Evolutionary conservation across 2,329 filamentous ascomycete species (phyloP).

Genomic region (Sporothrix brasiliensis): DNA sequence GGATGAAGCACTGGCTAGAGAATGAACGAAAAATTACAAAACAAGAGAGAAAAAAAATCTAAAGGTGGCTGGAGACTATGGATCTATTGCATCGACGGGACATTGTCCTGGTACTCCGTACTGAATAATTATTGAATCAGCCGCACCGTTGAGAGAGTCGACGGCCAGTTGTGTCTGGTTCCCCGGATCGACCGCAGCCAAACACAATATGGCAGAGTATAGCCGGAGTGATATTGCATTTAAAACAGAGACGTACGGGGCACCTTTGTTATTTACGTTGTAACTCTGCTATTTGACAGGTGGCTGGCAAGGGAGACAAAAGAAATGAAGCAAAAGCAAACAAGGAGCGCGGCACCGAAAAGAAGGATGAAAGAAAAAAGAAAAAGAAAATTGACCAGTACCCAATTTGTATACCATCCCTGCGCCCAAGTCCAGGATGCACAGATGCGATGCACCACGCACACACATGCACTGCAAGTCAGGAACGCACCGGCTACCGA

Average conservation of each 20-base stretch:
- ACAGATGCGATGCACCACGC: background rate
- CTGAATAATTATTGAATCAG: background rate
- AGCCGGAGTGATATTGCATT: conserved; percentile 1
- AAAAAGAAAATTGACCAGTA: background rate
- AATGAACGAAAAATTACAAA: background rate
- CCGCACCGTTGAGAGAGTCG: conserved; percentile 4
- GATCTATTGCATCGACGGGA: conserved; percentile 3
- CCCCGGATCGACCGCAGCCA: conserved; percentile 14
- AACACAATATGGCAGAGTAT: conserved; percentile 15
- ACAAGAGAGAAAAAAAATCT: background rate
- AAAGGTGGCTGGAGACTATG: background rate
- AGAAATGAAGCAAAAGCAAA: background rate
- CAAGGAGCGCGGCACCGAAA: background rate
- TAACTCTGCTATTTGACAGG: background rate
- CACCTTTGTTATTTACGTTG: background rate
- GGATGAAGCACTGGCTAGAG: background rate
- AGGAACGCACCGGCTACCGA: conserved; percentile 3
- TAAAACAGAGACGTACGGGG: background rate
- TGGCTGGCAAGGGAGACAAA: conserved; percentile 22
- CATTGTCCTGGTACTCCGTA: conserved; percentile 14
- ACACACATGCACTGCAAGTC: conserved; percentile 9
- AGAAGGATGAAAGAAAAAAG: background rate
- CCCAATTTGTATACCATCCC: background rate
- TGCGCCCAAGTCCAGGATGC: background rate
- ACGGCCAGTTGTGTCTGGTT: background rate